Conservation (phyloP, 2,329 filamentous ascomycete genomes). For the Aspergillus glaucus region DNA sequence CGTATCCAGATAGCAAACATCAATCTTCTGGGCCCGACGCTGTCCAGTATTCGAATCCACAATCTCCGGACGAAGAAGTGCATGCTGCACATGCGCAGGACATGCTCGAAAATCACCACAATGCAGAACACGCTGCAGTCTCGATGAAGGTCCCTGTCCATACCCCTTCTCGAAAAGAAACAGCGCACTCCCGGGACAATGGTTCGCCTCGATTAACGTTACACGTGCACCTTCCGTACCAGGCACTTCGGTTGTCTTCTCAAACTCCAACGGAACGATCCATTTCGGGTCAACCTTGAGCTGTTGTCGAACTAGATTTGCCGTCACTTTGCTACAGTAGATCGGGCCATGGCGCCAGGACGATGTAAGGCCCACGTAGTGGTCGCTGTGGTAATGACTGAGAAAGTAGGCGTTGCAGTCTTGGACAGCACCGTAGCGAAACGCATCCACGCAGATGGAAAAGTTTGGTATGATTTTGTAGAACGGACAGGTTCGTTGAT, state of each 20-base stretch:
- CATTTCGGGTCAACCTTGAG: slow-evolving; percentile 79
- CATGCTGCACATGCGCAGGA: slow-evolving; percentile 73
- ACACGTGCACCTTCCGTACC: slow-evolving; percentile 76
- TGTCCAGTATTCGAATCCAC: slow-evolving; percentile 66
- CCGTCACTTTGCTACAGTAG: slow-evolving; percentile 91
- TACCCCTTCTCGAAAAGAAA: slow-evolving; percentile 83
- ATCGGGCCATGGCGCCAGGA: slow-evolving; percentile 92
- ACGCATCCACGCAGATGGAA: slow-evolving; percentile 89
- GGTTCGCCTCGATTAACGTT: slow-evolving; percentile 94
- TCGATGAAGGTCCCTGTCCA: slow-evolving; percentile 53
- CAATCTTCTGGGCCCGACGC: slow-evolving; percentile 74
- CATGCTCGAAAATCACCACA: slow-evolving; percentile 96
- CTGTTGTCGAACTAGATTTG: slow-evolving; percentile 79
- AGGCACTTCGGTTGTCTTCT: slow-evolving; percentile 70
- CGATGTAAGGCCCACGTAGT: slow-evolving; percentile 85
- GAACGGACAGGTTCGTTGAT: slow-evolving; percentile 88
- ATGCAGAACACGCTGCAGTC: slow-evolving; percentile 75
- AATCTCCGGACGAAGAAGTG: slow-evolving; percentile 69
- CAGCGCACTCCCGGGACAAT: slow-evolving; percentile 89
- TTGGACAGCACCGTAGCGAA: slow-evolving; percentile 87
- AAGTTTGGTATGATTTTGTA: slow-evolving; percentile 97
- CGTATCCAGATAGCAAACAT: slow-evolving; percentile 94
- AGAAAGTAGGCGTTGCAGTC: slow-evolving; percentile 93
- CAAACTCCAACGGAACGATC: slow-evolving; percentile 79
- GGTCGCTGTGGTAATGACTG: slow-evolving; percentile 96